Evolutionary conservation across 306 rosid species (phyloP).

Genomic region (Styphnolobium japonicum): DNA sequence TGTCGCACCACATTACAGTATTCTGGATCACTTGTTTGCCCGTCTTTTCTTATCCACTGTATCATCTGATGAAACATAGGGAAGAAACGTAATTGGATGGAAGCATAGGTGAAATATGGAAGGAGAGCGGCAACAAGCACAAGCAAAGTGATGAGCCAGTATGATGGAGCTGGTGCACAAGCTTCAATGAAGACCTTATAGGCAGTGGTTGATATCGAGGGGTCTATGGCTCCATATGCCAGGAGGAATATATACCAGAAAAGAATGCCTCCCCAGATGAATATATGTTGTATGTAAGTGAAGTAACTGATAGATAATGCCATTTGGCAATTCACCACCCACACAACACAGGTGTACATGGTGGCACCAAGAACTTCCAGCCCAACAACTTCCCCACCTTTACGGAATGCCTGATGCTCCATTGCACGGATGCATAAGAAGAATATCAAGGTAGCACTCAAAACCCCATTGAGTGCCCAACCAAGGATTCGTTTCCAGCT

Average conservation of each 20-base stretch:
- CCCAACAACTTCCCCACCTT: slow-evolving; percentile 70
- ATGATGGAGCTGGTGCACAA: slow-evolving; percentile 78
- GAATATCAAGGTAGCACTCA: slow-evolving; percentile 62
- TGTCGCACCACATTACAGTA: slow-evolving; percentile 71
- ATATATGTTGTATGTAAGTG: slow-evolving; percentile 79
- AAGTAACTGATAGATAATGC: slow-evolving; percentile 82
- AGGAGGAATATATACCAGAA: slow-evolving; percentile 85
- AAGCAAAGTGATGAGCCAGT: slow-evolving; percentile 75
- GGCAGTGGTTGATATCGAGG: slow-evolving; percentile 76
- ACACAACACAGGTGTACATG: slow-evolving; percentile 85
- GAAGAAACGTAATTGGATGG: slow-evolving; percentile 82
- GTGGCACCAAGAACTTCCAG: slow-evolving; percentile 72
- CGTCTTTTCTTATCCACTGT: slow-evolving; percentile 82
- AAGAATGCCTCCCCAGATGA: slow-evolving; percentile 88
- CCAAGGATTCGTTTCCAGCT: slow-evolving; percentile 80
- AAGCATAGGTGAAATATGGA: slow-evolving; percentile 63
- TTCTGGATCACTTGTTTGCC: slow-evolving; percentile 74
- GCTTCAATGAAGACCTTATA: slow-evolving; percentile 89
- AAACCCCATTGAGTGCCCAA: slow-evolving; percentile 73
- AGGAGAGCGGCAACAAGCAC: slow-evolving; percentile 53
- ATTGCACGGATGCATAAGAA: slow-evolving; percentile 62
- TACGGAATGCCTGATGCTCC: slow-evolving; percentile 79
- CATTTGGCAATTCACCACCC: slow-evolving; percentile 98
- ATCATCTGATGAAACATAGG: slow-evolving; percentile 89
- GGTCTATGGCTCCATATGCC: slow-evolving; percentile 79